Evolutionary conservation across 257 asterid species (phyloP).

Genomic region (Solanum tarapatanum): DNA sequence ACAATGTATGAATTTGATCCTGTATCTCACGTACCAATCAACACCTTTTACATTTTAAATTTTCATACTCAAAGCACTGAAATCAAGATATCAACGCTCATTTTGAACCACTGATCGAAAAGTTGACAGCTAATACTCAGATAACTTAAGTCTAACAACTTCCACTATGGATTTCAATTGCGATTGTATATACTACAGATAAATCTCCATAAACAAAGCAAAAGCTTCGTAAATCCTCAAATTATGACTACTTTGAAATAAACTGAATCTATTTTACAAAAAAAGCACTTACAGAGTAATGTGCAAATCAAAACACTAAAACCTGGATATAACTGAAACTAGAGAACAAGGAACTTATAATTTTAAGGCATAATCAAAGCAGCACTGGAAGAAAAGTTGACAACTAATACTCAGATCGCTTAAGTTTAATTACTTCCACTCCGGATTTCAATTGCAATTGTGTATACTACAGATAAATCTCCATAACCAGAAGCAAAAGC

Average conservation of each 20-base stretch:
- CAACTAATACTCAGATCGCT: background rate
- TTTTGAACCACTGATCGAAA: no score
- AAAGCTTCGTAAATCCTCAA: background rate
- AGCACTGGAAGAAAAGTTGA: background rate
- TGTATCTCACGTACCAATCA: no score
- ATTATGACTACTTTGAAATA: background rate
- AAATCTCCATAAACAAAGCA: background rate
- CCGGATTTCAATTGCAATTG: background rate
- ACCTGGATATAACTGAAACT: background rate
- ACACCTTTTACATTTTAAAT: no score
- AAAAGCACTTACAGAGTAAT: background rate
- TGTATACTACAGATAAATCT: background rate
- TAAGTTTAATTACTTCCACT: background rate
- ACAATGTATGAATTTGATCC: no score
- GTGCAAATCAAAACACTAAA: background rate
- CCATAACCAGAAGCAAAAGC: background rate
- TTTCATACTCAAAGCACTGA: no score
- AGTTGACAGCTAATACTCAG: no score
- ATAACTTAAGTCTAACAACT: background rate
- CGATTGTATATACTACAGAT: background rate
- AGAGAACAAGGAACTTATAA: background rate
- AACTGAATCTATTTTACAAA: background rate
- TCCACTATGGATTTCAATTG: background rate
- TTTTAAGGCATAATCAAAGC: background rate
- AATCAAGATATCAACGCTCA: no score